Percentiles rank a stretch among this genome's conserved stretches.
Evolutionary conservation across 257 asterid genomes (phyloP).

Genomic region (Jasminum sambac): DNA sequence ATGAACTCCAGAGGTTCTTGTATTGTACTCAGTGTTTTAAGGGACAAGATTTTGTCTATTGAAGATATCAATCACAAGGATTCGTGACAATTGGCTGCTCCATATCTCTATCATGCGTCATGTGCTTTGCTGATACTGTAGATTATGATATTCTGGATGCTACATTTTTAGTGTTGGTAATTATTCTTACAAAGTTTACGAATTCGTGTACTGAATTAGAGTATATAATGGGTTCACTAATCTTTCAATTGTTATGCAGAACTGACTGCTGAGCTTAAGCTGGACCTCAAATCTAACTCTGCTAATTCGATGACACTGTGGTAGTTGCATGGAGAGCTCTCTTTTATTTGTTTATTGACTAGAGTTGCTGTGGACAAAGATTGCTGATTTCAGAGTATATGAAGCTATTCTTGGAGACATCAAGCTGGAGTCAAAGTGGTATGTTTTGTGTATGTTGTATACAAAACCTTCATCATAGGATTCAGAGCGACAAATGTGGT

Average conservation of each 20-base stretch:
- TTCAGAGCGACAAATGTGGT: slow-evolving; percentile 4
- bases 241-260: background rate
- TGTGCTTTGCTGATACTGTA: background rate
- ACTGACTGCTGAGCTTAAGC: background rate
- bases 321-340: slow-evolving; percentile 21
- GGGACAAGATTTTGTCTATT: background rate
- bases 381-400: background rate
- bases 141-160: background rate
- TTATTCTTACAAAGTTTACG: background rate
- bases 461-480: slow-evolving; percentile 1
- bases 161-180: too few relatives aligned
- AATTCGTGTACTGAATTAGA: background rate
- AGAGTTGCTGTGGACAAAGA: slow-evolving; percentile 2
- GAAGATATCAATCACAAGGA: background rate
- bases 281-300: too few relatives aligned
- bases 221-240: background rate
- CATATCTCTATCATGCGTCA: background rate
- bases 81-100: background rate
- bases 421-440: slow-evolving; percentile 8
- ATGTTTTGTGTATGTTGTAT: slow-evolving; percentile 26
- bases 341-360: slow-evolving; percentile 13
- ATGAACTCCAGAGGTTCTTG: background rate
- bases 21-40: background rate
- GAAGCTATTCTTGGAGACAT: slow-evolving; percentile 18
- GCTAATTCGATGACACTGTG: slow-evolving; percentile 5